These are phyloP conservation scores for Puccinia hordei DNA, from an alignment of 1,284 basidiomycete species.

Conservation along the genomic window DNA sequence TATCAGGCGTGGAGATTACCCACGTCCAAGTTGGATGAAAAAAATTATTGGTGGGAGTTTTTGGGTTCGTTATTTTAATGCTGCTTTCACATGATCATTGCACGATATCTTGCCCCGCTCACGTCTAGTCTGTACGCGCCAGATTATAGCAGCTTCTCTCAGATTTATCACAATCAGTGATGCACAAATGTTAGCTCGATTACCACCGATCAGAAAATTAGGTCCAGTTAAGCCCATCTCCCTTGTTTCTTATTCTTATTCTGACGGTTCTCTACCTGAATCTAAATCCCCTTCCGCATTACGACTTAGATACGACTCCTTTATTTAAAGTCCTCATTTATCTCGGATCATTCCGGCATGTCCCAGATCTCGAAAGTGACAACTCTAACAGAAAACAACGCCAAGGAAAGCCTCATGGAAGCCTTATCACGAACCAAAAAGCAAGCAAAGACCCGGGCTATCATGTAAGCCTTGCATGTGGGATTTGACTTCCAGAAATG, in stretches of 20 bases:
- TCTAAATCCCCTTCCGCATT: background rate
- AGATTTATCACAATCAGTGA: slow-evolving; percentile 27
- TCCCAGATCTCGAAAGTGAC: background rate
- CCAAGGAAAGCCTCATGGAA: background rate
- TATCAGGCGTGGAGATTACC: slow-evolving; percentile 24
- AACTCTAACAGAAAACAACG: background rate
- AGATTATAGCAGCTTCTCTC: slow-evolving; percentile 21
- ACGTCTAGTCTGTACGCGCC: background rate
- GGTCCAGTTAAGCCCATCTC: slow-evolving; percentile 12
- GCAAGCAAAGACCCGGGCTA: slow-evolving; percentile 10
- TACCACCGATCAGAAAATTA: slow-evolving; percentile 30
- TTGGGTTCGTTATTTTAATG: background rate
- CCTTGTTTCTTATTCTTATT: background rate
- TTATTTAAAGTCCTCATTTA: background rate
- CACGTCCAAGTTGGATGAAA: background rate
- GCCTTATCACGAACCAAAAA: background rate
- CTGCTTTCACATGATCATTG: background rate
- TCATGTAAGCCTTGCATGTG: background rate
- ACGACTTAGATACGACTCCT: background rate
- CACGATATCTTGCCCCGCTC: background rate
- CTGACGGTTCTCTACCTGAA: background rate
- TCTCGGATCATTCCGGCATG: background rate
- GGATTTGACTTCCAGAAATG: background rate
- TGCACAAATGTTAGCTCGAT: slow-evolving; percentile 27
- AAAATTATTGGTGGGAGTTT: slow-evolving; percentile 8